Conservation (phyloP, 2,329 filamentous ascomycete species). For the Pestalotiopsis fici region DNA sequence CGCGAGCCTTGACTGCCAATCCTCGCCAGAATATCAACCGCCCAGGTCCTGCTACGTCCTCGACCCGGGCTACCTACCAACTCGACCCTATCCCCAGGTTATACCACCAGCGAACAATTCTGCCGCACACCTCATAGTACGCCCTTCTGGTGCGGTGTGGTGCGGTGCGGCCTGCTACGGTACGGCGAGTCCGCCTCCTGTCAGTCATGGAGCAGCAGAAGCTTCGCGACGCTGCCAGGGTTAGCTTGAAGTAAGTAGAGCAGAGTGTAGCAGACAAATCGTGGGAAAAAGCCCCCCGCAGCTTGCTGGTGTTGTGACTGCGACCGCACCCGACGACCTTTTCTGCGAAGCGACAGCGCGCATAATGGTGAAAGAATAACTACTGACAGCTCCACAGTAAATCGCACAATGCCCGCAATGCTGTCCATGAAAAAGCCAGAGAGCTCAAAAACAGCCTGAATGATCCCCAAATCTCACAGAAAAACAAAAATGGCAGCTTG, state of each 20-base stretch:
- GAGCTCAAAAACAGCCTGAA: conserved; percentile 28
- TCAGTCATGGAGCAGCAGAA: conserved; percentile 18
- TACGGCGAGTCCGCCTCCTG: background rate
- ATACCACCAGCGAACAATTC: background rate
- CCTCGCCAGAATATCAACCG: conserved; percentile 16
- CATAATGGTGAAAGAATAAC: background rate
- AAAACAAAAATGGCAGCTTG: conserved; percentile 18
- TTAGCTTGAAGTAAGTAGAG: conserved; percentile 27
- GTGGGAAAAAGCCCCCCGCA: background rate
- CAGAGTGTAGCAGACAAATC: background rate
- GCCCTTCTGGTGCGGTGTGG: background rate
- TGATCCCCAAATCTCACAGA: conserved; percentile 6
- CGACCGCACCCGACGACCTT: background rate
- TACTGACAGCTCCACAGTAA: conserved; percentile 12
- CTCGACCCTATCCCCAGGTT: background rate
- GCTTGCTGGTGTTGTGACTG: background rate
- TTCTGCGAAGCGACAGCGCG: background rate
- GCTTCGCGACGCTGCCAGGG: conserved; percentile 24
- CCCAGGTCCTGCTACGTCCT: background rate
- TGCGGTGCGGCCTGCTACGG: background rate
- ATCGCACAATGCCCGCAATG: conserved; percentile 26
- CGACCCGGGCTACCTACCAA: conserved; percentile 10
- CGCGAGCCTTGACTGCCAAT: conserved; percentile 27
- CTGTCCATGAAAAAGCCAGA: conserved; percentile 19
- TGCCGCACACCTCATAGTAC: background rate